Percentiles rank a stretch among this genome's conserved stretches.
These are phyloP conservation scores for Globisporangium radiosum DNA, from an alignment of 352 stramenopile species.

Conservation along the genomic window DNA sequence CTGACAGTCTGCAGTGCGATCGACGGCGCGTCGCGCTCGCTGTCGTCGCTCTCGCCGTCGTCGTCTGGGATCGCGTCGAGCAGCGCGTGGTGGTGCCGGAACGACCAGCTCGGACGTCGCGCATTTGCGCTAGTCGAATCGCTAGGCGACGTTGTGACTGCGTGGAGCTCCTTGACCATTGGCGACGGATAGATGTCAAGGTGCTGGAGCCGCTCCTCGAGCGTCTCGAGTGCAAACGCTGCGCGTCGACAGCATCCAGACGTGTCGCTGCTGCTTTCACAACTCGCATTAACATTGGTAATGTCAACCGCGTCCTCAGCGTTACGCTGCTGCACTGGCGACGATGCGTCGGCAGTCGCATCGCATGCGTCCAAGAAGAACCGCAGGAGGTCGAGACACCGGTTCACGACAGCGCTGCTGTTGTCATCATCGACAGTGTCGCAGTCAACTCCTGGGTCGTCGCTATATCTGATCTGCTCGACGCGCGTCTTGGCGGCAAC, in stretches of 20 bases:
- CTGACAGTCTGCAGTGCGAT: neutral
- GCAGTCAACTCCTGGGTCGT: neutral
- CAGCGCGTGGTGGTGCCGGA: constrained; percentile 44
- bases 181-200: constrained; percentile 62
- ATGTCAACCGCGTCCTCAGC: too few relatives aligned
- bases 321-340: too few relatives aligned
- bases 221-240: constrained; percentile 30
- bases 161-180: constrained; percentile 36
- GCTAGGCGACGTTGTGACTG: neutral
- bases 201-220: constrained; percentile 49
- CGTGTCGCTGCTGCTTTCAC: neutral
- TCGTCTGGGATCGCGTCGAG: constrained; percentile 50
- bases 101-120: constrained; percentile 54
- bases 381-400: constrained; percentile 59
- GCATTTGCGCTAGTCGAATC: neutral
- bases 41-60: constrained; percentile 33
- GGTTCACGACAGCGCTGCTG: constrained; percentile 26
- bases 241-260: too few relatives aligned
- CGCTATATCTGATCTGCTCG: neutral
- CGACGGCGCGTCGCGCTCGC: neutral
- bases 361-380: constrained; percentile 61
- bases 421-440: too few relatives aligned
- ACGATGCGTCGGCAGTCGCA: neutral
- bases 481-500: constrained; percentile 21
- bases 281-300: too few relatives aligned